Evolutionary conservation across 2,329 filamentous ascomycete genomes (phyloP).

Genomic region (Dendrostoma leiphaemia): DNA sequence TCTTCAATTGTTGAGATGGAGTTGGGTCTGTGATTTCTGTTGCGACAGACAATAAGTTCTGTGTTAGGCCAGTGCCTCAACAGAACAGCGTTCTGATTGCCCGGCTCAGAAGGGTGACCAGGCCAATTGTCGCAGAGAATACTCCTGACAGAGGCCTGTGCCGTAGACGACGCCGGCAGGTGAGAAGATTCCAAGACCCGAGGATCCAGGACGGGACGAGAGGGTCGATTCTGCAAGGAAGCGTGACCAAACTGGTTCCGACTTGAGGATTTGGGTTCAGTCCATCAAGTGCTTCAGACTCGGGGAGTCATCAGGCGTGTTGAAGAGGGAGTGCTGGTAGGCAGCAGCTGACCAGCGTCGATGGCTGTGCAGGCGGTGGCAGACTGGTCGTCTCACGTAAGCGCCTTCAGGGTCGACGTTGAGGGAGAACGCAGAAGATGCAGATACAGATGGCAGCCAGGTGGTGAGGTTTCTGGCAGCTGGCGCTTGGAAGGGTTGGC

Average conservation of each 20-base stretch:
- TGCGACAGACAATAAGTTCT: neutral
- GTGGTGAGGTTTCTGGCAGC: neutral
- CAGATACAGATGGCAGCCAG: neutral
- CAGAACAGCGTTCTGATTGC: too few species aligned
- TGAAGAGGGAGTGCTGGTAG: constrained; percentile 8
- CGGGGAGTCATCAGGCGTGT: constrained; percentile 6
- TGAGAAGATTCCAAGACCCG: neutral
- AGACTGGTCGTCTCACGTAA: constrained; percentile 3
- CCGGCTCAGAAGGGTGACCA: neutral
- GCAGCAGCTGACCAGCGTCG: constrained; percentile 11
- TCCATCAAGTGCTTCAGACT: constrained; percentile 7
- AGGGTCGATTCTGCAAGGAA: neutral
- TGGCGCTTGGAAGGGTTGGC: too few species aligned
- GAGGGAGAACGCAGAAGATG: neutral
- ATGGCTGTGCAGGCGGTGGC: neutral
- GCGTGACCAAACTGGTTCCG: constrained; percentile 4
- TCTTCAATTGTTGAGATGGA: too few species aligned
- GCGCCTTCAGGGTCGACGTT: neutral
- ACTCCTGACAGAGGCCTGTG: neutral
- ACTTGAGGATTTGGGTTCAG: neutral
- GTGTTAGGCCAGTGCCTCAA: neutral
- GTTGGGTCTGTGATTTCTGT: too few species aligned
- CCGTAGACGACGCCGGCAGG: neutral
- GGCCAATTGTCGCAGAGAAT: neutral
- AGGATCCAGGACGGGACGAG: neutral